These are phyloP conservation scores for Debaryomycetaceae sp. DNA, from an alignment of 1,139 yeast genomes.

Conservation along the genomic window DNA sequence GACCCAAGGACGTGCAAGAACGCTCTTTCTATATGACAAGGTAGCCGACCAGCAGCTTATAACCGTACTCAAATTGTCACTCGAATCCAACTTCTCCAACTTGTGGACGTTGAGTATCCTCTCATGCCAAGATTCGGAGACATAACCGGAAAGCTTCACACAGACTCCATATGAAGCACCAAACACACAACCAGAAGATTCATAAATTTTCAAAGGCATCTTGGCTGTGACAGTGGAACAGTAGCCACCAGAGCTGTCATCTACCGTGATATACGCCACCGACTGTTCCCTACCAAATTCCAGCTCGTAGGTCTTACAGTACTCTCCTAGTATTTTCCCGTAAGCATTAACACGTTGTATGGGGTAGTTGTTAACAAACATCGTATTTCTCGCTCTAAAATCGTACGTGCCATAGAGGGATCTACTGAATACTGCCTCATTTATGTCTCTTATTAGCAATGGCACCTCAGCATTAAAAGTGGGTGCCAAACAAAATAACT, in stretches of 20 bases:
- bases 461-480: slow-evolving; percentile 11
- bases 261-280: slow-evolving; percentile 9
- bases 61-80: slow-evolving; percentile 19
- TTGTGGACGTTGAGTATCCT: slow-evolving; percentile 22
- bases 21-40: slow-evolving; percentile 18
- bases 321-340: slow-evolving; percentile 15
- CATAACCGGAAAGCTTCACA: slow-evolving; percentile 11
- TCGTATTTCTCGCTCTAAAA: slow-evolving; percentile 8
- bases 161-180: slow-evolving; percentile 14
- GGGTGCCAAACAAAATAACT: slow-evolving; percentile 14
- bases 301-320: slow-evolving; percentile 7
- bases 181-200: slow-evolving; percentile 8
- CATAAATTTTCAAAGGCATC: slow-evolving; percentile 7
- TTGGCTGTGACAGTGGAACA: slow-evolving; percentile 9
- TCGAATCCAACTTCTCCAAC: slow-evolving; percentile 16
- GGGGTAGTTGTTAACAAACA: slow-evolving; percentile 17
- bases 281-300: background rate
- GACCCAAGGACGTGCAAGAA: slow-evolving; percentile 22
- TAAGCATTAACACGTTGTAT: slow-evolving; percentile 9
- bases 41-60: slow-evolving; percentile 31
- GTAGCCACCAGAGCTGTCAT: slow-evolving; percentile 12
- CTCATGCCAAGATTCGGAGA: slow-evolving; percentile 6
- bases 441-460: slow-evolving; percentile 14
- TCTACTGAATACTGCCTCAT: slow-evolving; percentile 6
- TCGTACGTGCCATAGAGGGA: slow-evolving; percentile 10